A percentile compares a stretch with the other conserved stretches of the same genome.
Conservation (phyloP, 495 filamentous ascomycete species). For the Trichoderma gamsii region DNA sequence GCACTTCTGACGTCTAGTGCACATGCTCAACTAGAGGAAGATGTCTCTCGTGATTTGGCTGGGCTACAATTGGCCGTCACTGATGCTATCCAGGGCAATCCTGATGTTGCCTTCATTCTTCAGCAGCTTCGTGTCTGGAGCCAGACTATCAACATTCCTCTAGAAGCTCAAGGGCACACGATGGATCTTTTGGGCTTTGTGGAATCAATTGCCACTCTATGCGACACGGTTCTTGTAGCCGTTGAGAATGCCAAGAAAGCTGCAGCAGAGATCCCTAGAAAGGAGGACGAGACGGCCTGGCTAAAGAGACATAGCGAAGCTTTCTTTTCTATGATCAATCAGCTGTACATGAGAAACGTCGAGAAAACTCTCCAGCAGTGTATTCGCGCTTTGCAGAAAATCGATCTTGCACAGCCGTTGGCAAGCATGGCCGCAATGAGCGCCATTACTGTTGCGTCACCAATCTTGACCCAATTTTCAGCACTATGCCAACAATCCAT, state of each 20-base stretch:
- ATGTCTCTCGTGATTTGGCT: constrained; percentile 39
- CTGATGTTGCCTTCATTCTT: constrained; percentile 57
- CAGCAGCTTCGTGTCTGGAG: constrained; percentile 53
- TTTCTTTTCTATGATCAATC: constrained; percentile 50
- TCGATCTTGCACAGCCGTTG: constrained; percentile 40
- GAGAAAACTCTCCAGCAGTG: constrained; percentile 38
- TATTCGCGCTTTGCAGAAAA: constrained; percentile 40
- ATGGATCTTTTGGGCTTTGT: constrained; percentile 44
- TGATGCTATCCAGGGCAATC: constrained; percentile 38
- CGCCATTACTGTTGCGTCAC: constrained; percentile 59
- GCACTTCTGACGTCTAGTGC: constrained; percentile 42
- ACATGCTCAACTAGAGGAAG: constrained; percentile 37
- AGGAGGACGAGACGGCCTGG: constrained; percentile 56
- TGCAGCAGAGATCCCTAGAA: constrained; percentile 38
- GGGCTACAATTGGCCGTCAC: constrained; percentile 41
- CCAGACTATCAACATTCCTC: constrained; percentile 20
- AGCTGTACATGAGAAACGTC: constrained; percentile 53
- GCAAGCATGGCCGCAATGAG: constrained; percentile 47
- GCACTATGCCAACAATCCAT: constrained; percentile 51
- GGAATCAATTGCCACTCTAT: constrained; percentile 48
- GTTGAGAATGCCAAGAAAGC: constrained; percentile 62
- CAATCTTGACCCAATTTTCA: constrained; percentile 69
- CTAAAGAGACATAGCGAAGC: constrained; percentile 54
- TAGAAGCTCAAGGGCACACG: constrained; percentile 8
- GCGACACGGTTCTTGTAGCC: constrained; percentile 64